Base-by-base conservation (phyloP, 768 basidiomycete species). In the Russula emetica region DNA sequence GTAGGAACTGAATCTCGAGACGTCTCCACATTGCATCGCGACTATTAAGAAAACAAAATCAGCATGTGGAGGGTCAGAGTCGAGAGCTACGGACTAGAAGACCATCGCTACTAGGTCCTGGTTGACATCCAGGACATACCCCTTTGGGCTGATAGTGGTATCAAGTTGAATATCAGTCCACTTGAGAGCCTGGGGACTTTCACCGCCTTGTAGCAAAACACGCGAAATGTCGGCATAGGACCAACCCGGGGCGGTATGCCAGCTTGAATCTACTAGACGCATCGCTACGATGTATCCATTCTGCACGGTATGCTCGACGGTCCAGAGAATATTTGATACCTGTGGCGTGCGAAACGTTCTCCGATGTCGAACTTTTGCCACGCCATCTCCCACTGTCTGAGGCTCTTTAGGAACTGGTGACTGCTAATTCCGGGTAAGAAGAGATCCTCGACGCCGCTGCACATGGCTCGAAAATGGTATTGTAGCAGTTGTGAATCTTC, bases 171-270 rank as follows among this genome's bases (percentile, higher is more conserved):
- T 52, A 40, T 64, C 54, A 26, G 49, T 51, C 63, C 63, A 64
- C 26, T 14, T 51, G 16, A 26, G 20, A 8, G 32, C 55, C 38
- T 51, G 58, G 26, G 30, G 40, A 24, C 30, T 45, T 32, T 45
- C 50, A 36, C 34, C n/a, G 32, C 59, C 63, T 28, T n/a, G 51
- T 16, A 14, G 5, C 20, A 51, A 38, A 24, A 56, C 16, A 13
- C 47, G 54, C 1, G 63, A 64, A 28, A 64, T 56, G 32, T 61
- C 49, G 20, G 63, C 63, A n/a, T 64, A 64, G 26, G 63, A 60
- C 63, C 63, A 64, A 28, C 63, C 63, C 7, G 63, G 59, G 24
- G 59, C 22, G 32, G 54, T 60, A 60, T 60, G 63, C 63, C 63
- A 64, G 11, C 49, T 58, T 6, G 63, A 61, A 50, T 64, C 63